Evolutionary conservation across 257 asterid species (phyloP).

Genomic region (Linaria vulgaris): DNA sequence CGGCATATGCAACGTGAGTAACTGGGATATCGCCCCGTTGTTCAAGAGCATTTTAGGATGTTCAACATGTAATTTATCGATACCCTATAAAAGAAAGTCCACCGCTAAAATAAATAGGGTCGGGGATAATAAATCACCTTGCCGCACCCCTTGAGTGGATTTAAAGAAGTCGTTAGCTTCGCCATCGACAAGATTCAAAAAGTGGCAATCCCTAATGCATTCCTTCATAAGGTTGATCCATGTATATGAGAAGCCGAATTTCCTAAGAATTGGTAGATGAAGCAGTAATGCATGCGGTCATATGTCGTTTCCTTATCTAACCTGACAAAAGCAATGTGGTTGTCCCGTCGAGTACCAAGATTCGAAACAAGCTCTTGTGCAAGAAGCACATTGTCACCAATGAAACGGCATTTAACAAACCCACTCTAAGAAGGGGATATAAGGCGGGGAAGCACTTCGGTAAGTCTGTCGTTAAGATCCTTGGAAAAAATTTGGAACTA

Average conservation of each 20-base stretch:
- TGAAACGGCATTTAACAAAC: neutral
- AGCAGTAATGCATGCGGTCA: neutral
- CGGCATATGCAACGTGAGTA: no score
- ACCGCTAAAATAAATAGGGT: neutral
- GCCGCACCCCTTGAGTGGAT: neutral
- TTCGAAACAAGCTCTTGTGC: neutral
- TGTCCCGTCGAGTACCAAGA: neutral
- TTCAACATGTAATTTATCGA: neutral
- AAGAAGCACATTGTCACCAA: neutral
- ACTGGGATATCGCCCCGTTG: no score
- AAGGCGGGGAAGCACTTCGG: neutral
- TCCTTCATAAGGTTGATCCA: neutral
- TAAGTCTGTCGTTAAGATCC: neutral
- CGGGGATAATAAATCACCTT: neutral
- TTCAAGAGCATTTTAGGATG: no score
- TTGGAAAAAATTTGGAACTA: neutral
- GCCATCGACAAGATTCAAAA: neutral
- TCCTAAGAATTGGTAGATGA: neutral
- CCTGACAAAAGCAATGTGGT: neutral
- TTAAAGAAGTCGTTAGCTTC: neutral
- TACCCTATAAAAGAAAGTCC: neutral
- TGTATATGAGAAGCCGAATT: neutral
- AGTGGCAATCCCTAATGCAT: neutral
- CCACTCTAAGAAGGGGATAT: neutral
- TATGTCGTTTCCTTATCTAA: neutral